phyloP scores from a whole-genome alignment of 163 green algal species.

The Scenedesmus sp. region DNA sequence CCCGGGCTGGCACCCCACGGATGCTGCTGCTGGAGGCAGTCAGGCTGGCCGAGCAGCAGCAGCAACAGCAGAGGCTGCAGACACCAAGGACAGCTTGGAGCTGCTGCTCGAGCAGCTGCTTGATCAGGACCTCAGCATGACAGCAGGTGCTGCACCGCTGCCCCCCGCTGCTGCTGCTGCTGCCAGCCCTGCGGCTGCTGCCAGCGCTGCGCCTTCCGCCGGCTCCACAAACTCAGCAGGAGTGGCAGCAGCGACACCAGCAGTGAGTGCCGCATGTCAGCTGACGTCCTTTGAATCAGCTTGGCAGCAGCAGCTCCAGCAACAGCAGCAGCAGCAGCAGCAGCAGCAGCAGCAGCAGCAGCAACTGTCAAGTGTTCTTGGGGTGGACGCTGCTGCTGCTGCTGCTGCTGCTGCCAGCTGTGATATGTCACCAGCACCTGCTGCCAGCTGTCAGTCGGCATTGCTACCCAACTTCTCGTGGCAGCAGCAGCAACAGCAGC shows the following conservation, averaged over 20 bases:
- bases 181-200: background rate
- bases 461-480: background rate
- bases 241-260: background rate
- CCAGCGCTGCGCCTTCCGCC: too few species aligned
- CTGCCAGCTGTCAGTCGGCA: background rate
- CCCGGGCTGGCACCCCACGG: background rate
- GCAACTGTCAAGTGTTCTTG: background rate
- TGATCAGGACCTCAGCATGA: background rate
- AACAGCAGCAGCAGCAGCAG: background rate
- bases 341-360: background rate
- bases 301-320: background rate
- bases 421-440: background rate
- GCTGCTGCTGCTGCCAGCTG: background rate
- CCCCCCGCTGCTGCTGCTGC: background rate
- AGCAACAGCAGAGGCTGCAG: background rate
- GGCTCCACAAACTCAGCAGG: background rate
- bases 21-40: background rate
- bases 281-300: too few species aligned
- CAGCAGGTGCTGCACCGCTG: background rate
- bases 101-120: background rate
- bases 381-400: background rate
- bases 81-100: background rate
- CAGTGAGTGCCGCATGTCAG: background rate
- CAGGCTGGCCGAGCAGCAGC: background rate
- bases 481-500: background rate